Base-by-base conservation (phyloP, 2,329 filamentous ascomycete species). In the Fusarium tricinctum region DNA sequence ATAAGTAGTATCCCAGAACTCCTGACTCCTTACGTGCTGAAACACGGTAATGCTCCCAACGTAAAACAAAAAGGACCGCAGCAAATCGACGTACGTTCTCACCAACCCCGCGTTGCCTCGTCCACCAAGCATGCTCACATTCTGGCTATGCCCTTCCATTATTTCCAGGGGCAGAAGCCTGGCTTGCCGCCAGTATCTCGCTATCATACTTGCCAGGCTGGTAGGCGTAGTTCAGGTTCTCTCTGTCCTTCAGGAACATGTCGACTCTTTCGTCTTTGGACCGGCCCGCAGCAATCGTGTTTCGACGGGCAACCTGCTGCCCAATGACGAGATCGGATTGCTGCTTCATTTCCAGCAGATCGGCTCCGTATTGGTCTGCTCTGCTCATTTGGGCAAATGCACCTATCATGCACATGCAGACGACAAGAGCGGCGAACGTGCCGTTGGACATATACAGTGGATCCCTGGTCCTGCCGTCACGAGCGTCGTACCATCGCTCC, bases 361-460 rank as follows among this genome's bases (percentile, higher is more conserved):
- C 85, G 10, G 84, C 80, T 3, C 89, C 88, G 57, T 87, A 85
- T 32, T 85, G 84, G 40, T 86, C 89, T 14, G 92, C 90, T 64
- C 92, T 85, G 5, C 88, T 89, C 35, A 89, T 89, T 78, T 97
- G 93, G 13, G 89, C 85, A 63, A 93, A 85, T 19, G 89, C 89
- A 1, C 90, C 93, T 13, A 94, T 79, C 13, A 91, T 81, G 14
- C 92, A 87, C 35, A 94, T 83, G 5, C 90, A 79, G 30, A 93
- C 81, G 5, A 98, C 81, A n/a, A 97, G 79, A 14, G 75, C 69
- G 8, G 87, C 87, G 75, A 98, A 98, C 14, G 89, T 85, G 42
- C 89, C 88, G 75, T 97, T 97, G 60, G 91, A 92, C 80, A 95
- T 89, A 78, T 89, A 92, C 52, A 89, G 72, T 0, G 86, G 86